Base-by-base conservation (phyloP, 371 early-diverging fungal genomes). In the Rhizomucor miehei region DNA sequence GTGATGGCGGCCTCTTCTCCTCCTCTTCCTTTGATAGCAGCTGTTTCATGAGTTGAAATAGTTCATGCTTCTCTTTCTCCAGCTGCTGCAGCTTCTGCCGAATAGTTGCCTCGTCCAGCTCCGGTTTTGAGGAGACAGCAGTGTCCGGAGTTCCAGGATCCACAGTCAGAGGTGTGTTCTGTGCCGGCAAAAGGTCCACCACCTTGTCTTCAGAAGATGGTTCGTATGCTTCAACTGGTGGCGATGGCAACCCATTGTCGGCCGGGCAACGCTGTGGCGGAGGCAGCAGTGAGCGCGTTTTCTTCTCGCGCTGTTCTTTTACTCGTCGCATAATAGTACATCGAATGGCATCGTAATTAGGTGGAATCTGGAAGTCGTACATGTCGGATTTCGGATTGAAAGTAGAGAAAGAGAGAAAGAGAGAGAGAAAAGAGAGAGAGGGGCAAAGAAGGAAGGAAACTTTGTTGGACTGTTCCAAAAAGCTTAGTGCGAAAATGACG, bases 41-140 rank as follows among this genome's bases (percentile, higher is more conserved):
- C 23, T 63, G 61, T 45, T 67, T 73, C 69, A 73, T 67, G 44
- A 56, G 54, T 52, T 69, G 73, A 44, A 73, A 73, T n/a, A 73
- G 47, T 36, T 50, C 51, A 55, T 73, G 73, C 40, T 73, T 73
- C 38, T 73, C 73, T 53, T 66, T 48, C 39, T 69, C 63, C 14
- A 72, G 54, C 19, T 52, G 24, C 48, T 55, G 52, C 17, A 72
- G 68, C 46, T 63, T 68, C 45, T 67, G 61, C 45, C 67, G 65
- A 46, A 73, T 58, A 11, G 60, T 57, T 25, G 63, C 56, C 46
- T 62, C 49, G 34, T 67, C 61, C 37, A 59, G 20, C 20, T 23
- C 48, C 40, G 47, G 21, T 43, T 39, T 17, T 40, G 51, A 9
- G 21, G 57, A 14, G 23, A 43, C n/a, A 23, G 56, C 40, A 12